phyloP scores from a whole-genome alignment of 495 filamentous ascomycete species.

The Podospora pseudopauciseta region DNA sequence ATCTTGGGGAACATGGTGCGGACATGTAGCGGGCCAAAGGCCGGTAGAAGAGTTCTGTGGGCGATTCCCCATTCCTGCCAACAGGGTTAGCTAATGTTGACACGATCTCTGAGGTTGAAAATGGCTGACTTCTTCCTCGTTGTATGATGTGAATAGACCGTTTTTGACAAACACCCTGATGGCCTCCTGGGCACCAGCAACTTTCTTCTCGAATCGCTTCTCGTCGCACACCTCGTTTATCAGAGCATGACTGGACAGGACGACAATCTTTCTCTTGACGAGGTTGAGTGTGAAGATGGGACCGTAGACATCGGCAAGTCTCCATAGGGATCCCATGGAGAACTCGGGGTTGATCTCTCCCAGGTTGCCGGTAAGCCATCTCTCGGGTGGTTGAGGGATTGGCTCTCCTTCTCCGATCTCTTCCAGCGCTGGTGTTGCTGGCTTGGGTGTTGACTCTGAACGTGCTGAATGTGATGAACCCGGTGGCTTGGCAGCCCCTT shows the following conservation, averaged over 20 bases:
- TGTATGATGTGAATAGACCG: conserved; percentile 65
- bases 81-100: background rate
- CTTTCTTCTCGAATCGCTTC: conserved; percentile 58
- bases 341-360: conserved; percentile 52
- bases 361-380: conserved; percentile 57
- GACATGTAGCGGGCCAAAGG: conserved; percentile 69
- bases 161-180: conserved; percentile 58
- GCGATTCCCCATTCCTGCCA: conserved; percentile 61
- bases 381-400: conserved; percentile 56
- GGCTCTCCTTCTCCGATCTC: conserved; percentile 49
- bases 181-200: conserved; percentile 40
- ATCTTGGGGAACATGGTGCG: conserved; percentile 70
- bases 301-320: conserved; percentile 58
- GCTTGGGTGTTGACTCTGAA: conserved; percentile 30
- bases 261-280: conserved; percentile 18
- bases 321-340: conserved; percentile 52
- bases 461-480: background rate
- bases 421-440: conserved; percentile 21
- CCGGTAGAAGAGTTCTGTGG: conserved; percentile 62
- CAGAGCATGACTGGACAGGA: conserved; percentile 45
- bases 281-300: conserved; percentile 57
- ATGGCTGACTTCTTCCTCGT: conserved; percentile 45
- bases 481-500: background rate
- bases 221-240: conserved; percentile 67
- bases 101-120: background rate